Conservation (phyloP, 2,329 filamentous ascomycete species). For the Macrophomina tecta region DNA sequence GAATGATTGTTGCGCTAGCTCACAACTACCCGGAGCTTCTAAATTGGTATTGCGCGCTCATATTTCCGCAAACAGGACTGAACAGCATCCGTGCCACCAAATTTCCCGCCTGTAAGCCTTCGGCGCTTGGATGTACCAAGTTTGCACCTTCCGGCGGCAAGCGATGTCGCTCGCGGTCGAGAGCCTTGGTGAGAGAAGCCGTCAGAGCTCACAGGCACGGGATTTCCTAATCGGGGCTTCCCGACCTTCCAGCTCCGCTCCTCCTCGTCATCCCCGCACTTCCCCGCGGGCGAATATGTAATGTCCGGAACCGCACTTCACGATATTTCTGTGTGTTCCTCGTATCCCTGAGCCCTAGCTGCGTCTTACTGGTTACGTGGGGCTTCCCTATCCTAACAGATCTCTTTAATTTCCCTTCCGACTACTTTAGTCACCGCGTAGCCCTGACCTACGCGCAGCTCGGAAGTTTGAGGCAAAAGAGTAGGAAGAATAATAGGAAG, state of each 20-base stretch:
- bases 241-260: neutral
- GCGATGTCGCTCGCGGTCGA: neutral
- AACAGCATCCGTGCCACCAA: neutral
- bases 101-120: neutral
- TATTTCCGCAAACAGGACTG: neutral
- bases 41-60: neutral
- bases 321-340: neutral
- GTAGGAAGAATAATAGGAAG: neutral
- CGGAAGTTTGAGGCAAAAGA: neutral
- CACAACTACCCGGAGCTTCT: too few relatives aligned
- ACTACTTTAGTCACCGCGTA: too few relatives aligned
- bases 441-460: too few relatives aligned
- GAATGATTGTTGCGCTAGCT: too few relatives aligned
- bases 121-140: neutral
- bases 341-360: neutral
- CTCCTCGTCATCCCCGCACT: slow-evolving; percentile 9
- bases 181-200: neutral
- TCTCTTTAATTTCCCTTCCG: neutral
- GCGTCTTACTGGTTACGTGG: too few relatives aligned
- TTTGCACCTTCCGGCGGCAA: neutral
- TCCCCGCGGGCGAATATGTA: slow-evolving; percentile 15
- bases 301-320: neutral
- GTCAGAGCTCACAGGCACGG: neutral
- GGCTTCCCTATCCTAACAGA: too few relatives aligned
- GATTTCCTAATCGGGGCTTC: slow-evolving; percentile 16